A percentile compares a stretch with the other conserved stretches of the same genome.
These are phyloP conservation scores for Leccinum pachyderme DNA, from an alignment of 1,284 basidiomycete genomes.

Conservation along the genomic window DNA sequence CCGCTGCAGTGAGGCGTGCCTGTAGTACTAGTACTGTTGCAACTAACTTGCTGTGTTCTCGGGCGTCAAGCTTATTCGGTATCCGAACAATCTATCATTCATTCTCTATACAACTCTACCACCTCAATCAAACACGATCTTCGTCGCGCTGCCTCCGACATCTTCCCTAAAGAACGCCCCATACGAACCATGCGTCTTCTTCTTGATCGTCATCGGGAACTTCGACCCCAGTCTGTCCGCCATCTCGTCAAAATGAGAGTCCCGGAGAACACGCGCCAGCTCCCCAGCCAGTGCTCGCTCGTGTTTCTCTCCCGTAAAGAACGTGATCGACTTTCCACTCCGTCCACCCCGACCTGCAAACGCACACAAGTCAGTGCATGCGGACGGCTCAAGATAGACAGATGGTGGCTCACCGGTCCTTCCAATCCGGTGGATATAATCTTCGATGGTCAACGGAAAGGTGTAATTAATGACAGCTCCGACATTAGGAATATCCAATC, in stretches of 20 bases:
- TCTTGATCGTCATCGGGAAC: constrained; percentile 97
- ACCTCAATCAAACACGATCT: constrained; percentile 74
- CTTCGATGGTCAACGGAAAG: constrained; percentile 93
- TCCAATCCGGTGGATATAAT: constrained; percentile 98
- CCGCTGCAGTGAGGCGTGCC: constrained; percentile 27
- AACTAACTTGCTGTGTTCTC: not conserved
- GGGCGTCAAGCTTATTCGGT: not conserved
- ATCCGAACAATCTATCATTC: not conserved
- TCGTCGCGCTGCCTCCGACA: constrained; percentile 76
- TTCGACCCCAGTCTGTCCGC: constrained; percentile 60
- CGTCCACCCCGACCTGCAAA: constrained; percentile 83
- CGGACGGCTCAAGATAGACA: not conserved
- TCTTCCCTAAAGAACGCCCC: constrained; percentile 86
- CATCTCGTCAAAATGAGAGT: constrained; percentile 81
- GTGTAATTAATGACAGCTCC: constrained; percentile 93
- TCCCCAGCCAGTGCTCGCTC: constrained; percentile 91
- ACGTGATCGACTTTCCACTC: constrained; percentile 91
- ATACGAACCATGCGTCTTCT: constrained; percentile 85
- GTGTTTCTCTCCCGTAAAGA: constrained; percentile 90
- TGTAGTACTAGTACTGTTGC: not conserved
- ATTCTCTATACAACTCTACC: not conserved
- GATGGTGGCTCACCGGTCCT: constrained; percentile 65
- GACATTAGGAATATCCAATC: constrained; percentile 96
- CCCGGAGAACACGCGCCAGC: constrained; percentile 87
- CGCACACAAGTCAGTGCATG: constrained; percentile 1